phyloP scores from a whole-genome alignment of 164 flowering plant species.

The Hamamelis virginiana region DNA sequence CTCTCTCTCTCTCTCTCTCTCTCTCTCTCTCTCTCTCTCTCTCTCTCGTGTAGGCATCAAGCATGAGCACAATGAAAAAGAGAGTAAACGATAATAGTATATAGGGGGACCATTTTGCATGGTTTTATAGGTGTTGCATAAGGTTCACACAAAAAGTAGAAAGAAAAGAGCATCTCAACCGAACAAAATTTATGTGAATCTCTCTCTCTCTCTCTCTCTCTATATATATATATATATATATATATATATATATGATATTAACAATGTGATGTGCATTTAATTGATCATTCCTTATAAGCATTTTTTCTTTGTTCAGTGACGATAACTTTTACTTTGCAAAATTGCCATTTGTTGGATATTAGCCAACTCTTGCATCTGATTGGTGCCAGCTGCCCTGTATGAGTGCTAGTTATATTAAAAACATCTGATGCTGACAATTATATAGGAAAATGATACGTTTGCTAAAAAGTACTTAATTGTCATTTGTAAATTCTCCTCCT shows the following conservation, averaged over 20 bases:
- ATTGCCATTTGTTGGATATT: conserved; percentile 23
- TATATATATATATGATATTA: no score
- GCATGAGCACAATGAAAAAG: conserved; percentile 7
- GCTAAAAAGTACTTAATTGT: neutral
- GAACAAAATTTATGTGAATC: conserved; percentile 9
- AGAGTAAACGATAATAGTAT: neutral
- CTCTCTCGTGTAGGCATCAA: conserved; percentile 9
- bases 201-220: conserved; percentile 16
- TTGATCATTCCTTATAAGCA: conserved; percentile 20
- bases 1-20: conserved; percentile 15
- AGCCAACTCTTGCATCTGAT: conserved; percentile 2
- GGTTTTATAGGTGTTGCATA: conserved; percentile 17
- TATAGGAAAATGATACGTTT: conserved; percentile 22
- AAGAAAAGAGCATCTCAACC: conserved; percentile 16
- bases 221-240: no score
- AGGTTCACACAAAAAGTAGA: conserved; percentile 19
- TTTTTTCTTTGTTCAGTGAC: conserved; percentile 18
- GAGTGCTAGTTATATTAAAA: neutral
- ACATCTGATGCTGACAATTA: conserved; percentile 21
- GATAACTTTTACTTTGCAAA: conserved; percentile 17
- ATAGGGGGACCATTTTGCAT: conserved; percentile 33
- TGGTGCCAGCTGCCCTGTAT: conserved; percentile 29
- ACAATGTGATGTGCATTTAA: conserved; percentile 25
- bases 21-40: conserved; percentile 5
- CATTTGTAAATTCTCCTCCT: neutral